Conservation (phyloP, 129 eudicot species). For the Flaveria brownii region DNA sequence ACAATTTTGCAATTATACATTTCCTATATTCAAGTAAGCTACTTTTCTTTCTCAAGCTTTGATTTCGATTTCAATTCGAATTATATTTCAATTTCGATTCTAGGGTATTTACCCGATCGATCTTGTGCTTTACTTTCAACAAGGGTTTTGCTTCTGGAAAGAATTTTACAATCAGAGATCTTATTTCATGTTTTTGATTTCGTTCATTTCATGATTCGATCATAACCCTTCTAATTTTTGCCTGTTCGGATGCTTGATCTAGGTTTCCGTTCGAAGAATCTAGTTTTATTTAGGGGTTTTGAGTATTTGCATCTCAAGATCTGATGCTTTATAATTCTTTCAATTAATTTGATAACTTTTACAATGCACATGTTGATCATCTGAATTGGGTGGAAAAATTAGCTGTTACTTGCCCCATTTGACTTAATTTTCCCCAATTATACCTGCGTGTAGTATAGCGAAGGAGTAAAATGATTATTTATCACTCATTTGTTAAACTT, state of each 20-base stretch:
- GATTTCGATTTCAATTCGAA: not conserved
- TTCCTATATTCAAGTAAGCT: slow-evolving; percentile 31
- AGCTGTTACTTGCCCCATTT: slow-evolving; percentile 19
- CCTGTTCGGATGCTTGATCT: slow-evolving; percentile 17
- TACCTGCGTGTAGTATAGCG: not conserved
- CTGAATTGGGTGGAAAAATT: slow-evolving; percentile 16
- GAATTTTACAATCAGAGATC: slow-evolving; percentile 2
- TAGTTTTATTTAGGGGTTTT: slow-evolving; percentile 21
- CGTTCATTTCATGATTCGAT: not conserved
- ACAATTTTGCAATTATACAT: slow-evolving; percentile 20
- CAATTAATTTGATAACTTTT: not conserved
- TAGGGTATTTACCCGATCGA: not conserved
- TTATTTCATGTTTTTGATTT: not conserved
- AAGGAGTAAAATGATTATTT: not conserved
- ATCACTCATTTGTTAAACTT: not conserved
- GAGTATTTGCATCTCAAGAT: slow-evolving; percentile 17
- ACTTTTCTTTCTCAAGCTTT: not conserved
- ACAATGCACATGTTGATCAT: slow-evolving; percentile 28
- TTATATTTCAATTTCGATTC: not conserved
- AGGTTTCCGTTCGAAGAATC: slow-evolving; percentile 21
- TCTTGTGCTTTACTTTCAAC: slow-evolving; percentile 18
- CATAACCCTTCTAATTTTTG: not conserved
- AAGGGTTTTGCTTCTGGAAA: slow-evolving; percentile 27
- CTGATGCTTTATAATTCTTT: slow-evolving; percentile 13
- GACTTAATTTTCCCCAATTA: slow-evolving; percentile 11